Conservation (phyloP, 306 rosid species). For the Begonia fuchsioides region DNA sequence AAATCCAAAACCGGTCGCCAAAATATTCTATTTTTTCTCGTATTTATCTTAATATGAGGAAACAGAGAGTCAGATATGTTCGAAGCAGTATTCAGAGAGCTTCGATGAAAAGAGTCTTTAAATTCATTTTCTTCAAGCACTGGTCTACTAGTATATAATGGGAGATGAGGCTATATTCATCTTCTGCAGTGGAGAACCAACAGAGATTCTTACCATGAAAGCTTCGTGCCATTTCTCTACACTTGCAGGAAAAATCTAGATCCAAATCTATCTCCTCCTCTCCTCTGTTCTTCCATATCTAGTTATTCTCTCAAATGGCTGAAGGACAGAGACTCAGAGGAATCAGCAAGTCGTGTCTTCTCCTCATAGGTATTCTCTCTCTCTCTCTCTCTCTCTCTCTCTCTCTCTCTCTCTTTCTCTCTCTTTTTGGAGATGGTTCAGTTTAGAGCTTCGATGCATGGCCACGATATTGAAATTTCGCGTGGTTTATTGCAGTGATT, state of each 20-base stretch:
- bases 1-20: neutral
- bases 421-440: slow-evolving; percentile 3
- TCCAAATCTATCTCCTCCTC: no score
- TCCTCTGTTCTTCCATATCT: neutral
- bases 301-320: slow-evolving; percentile 23
- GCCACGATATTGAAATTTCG: neutral
- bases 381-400: no score
- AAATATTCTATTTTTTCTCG: neutral
- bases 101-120: no score
- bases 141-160: no score
- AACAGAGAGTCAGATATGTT: no score
- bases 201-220: neutral
- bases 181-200: neutral
- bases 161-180: no score
- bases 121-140: neutral
- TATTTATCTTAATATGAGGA: no score
- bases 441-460: neutral
- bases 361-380: slow-evolving; percentile 53
- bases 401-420: no score
- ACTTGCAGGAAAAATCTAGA: no score
- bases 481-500: slow-evolving; percentile 21
- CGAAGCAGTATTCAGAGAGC: neutral
- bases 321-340: slow-evolving; percentile 20
- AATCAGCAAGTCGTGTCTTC: slow-evolving; percentile 61
- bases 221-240: neutral